phyloP scores from a whole-genome alignment of 345 rosid genomes.

The Populus alba region DNA sequence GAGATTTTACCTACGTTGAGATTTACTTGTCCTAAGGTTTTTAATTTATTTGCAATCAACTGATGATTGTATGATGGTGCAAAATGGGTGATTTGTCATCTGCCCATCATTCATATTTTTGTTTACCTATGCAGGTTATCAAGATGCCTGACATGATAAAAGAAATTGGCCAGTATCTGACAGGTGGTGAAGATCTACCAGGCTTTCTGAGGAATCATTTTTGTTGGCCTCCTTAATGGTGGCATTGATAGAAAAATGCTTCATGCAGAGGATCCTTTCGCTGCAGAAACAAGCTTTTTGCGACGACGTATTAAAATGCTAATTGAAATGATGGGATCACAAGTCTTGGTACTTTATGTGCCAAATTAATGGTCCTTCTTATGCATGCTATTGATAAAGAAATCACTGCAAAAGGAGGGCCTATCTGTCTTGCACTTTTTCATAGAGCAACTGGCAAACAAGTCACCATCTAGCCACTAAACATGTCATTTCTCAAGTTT shows the following conservation, averaged over 20 bases:
- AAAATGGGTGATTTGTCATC: background rate
- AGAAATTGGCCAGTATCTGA: conserved; percentile 76
- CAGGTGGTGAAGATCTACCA: conserved; percentile 75
- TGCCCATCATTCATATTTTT: conserved; percentile 6
- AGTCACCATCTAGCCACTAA: conserved; percentile 82
- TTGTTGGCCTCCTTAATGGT: conserved; percentile 93
- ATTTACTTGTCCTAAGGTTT: background rate
- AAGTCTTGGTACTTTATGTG: conserved; percentile 75
- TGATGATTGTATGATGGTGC: background rate
- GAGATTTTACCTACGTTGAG: background rate
- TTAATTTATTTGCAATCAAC: background rate
- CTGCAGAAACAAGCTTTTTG: conserved; percentile 91
- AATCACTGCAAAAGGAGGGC: conserved; percentile 81
- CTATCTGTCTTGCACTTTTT: conserved; percentile 82
- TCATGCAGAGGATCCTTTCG: conserved; percentile 60
- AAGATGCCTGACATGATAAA: conserved; percentile 71
- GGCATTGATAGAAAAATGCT: conserved; percentile 91
- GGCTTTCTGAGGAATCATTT: conserved; percentile 88
- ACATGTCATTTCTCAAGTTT: conserved; percentile 86
- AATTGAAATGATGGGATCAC: conserved; percentile 89
- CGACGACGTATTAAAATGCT: conserved; percentile 82
- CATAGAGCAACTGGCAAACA: conserved; percentile 63
- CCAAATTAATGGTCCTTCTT: conserved; percentile 93
- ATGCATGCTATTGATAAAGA: conserved; percentile 88
- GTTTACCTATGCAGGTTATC: conserved; percentile 56